These are phyloP conservation scores for Elsinoe ampelina DNA, from an alignment of 2,329 filamentous ascomycete species.

Conservation along the genomic window DNA sequence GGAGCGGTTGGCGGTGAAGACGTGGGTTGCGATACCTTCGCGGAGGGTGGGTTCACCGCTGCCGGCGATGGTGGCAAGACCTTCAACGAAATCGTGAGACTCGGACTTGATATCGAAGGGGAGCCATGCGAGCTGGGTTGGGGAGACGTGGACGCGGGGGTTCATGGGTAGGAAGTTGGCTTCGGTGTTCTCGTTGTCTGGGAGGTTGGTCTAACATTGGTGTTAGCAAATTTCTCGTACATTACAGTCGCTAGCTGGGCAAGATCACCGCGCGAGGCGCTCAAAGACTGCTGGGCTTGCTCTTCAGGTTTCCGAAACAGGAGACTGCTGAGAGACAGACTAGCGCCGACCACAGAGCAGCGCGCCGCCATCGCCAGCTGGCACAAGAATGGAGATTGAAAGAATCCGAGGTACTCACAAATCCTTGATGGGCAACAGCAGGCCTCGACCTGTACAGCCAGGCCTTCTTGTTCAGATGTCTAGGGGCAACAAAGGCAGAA, in stretches of 20 bases:
- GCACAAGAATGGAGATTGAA: too few relatives aligned
- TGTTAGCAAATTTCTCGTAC: background rate
- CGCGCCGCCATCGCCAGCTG: too few relatives aligned
- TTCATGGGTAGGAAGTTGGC: constrained; percentile 41
- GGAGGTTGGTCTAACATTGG: constrained; percentile 14
- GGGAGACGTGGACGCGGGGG: constrained; percentile 37
- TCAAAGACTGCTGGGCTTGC: too few relatives aligned
- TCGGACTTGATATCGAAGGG: constrained; percentile 32
- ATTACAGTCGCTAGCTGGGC: background rate
- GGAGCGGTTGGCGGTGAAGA: constrained; percentile 39
- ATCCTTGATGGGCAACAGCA: constrained; percentile 34
- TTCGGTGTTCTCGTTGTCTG: constrained; percentile 26
- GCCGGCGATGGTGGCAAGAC: constrained; percentile 42
- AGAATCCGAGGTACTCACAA: constrained; percentile 10
- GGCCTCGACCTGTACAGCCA: constrained; percentile 38
- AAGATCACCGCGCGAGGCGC: too few relatives aligned
- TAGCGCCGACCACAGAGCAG: too few relatives aligned
- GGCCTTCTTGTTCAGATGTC: constrained; percentile 34
- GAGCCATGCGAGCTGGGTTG: constrained; percentile 43
- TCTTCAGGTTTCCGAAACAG: too few relatives aligned
- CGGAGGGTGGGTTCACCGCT: constrained; percentile 42
- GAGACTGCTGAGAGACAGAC: too few relatives aligned
- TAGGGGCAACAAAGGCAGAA: constrained; percentile 36
- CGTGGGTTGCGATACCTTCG: constrained; percentile 42
- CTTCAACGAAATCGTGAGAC: constrained; percentile 39